These are phyloP conservation scores for Cenchrus purpureus DNA, from an alignment of 176 grass and related monocot genomes.

Conservation along the genomic window DNA sequence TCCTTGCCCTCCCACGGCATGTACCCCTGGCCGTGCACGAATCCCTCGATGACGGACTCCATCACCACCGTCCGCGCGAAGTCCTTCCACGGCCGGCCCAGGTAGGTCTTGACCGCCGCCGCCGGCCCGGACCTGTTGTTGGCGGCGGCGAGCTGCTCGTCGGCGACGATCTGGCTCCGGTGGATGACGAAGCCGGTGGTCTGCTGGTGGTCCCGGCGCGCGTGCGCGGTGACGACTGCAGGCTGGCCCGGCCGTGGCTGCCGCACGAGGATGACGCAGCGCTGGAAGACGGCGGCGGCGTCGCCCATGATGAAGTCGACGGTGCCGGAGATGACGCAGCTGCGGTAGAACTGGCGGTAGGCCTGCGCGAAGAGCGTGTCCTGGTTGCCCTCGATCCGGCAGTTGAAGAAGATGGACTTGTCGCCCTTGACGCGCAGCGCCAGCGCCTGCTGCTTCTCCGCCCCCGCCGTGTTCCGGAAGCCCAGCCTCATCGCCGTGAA, in stretches of 20 bases:
- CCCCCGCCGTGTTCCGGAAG: conserved; percentile 83
- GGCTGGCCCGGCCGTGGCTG: conserved; percentile 57
- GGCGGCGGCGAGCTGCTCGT: conserved; percentile 29
- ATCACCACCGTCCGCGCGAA: conserved; percentile 72
- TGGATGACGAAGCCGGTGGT: conserved; percentile 87
- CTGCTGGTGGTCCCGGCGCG: conserved; percentile 68
- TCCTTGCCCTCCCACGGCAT: conserved; percentile 62
- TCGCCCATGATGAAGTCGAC: conserved; percentile 94
- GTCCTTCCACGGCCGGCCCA: conserved; percentile 80
- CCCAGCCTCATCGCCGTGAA: conserved; percentile 69
- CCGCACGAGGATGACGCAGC: conserved; percentile 69
- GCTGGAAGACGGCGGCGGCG: conserved; percentile 82
- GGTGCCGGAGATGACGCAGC: conserved; percentile 84
- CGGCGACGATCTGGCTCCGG: conserved; percentile 59
- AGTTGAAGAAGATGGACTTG: conserved; percentile 73
- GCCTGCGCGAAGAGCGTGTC: conserved; percentile 87
- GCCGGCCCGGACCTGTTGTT: neutral
- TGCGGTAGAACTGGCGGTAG: conserved; percentile 86
- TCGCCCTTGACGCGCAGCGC: conserved; percentile 79
- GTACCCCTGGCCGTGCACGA: conserved; percentile 76
- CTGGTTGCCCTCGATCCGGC: conserved; percentile 87
- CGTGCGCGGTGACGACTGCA: conserved; percentile 75
- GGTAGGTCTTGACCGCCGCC: conserved; percentile 44
- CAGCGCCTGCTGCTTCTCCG: conserved; percentile 67
- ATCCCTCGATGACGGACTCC: conserved; percentile 62